Evolutionary conservation across 805 yeast genomes (phyloP).

Genomic region (Jamesozyma hellenica): DNA sequence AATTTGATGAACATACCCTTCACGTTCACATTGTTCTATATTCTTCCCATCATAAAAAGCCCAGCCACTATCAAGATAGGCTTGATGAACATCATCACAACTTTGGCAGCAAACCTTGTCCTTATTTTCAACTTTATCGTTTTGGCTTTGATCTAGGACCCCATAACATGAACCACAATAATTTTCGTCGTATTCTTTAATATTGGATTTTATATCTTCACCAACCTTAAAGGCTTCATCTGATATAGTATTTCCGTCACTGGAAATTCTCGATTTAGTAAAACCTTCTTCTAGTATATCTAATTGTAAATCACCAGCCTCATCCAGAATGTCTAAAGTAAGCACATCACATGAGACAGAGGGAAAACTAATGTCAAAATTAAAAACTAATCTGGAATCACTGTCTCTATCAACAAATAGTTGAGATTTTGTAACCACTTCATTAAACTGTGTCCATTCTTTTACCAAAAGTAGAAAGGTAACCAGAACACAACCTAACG

Average conservation of each 20-base stretch:
- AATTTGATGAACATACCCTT: slow-evolving; percentile 67
- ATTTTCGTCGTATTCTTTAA: slow-evolving; percentile 6
- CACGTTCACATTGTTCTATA: slow-evolving; percentile 82
- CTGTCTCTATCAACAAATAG: slow-evolving; percentile 81
- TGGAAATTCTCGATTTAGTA: slow-evolving; percentile 47
- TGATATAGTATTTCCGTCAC: slow-evolving; percentile 39
- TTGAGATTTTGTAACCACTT: slow-evolving; percentile 64
- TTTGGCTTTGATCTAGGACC: slow-evolving; percentile 49
- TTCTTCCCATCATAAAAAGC: slow-evolving; percentile 82
- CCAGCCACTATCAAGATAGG: slow-evolving; percentile 75
- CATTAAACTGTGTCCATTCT: slow-evolving; percentile 69
- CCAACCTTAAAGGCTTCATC: slow-evolving; percentile 36
- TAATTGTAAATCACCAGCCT: slow-evolving; percentile 72
- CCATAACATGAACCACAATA: slow-evolving; percentile 93
- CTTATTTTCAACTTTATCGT: slow-evolving; percentile 30
- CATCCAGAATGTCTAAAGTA: slow-evolving; percentile 80
- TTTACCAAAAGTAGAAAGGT: slow-evolving; percentile 53
- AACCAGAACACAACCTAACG: slow-evolving; percentile 55
- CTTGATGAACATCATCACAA: slow-evolving; percentile 70
- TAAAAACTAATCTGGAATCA: slow-evolving; percentile 64
- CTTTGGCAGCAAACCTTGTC: slow-evolving; percentile 63
- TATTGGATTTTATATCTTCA: slow-evolving; percentile 27
- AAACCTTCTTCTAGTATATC: slow-evolving; percentile 67
- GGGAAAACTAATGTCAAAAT: slow-evolving; percentile 76
- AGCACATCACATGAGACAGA: slow-evolving; percentile 75